These are phyloP conservation scores for Phytopythium chamaehyphon DNA, from an alignment of 352 stramenopile genomes.

Conservation along the genomic window DNA sequence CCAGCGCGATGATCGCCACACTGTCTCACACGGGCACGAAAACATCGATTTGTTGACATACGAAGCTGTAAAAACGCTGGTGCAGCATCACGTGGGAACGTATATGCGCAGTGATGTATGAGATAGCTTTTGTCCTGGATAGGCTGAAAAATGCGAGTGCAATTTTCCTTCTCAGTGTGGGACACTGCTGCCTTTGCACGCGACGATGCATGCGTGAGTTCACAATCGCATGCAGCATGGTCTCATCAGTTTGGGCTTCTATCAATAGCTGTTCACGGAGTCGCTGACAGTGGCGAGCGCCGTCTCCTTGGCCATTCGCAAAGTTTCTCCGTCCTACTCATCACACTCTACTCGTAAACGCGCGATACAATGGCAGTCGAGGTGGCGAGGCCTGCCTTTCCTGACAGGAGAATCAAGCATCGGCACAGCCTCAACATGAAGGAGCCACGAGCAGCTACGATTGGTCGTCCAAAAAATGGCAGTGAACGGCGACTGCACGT, in stretches of 20 bases:
- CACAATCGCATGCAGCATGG: no score
- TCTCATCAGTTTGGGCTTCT: no score
- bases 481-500: constrained; percentile 1
- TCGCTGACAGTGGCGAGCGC: no score
- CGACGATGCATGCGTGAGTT: no score
- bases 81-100: constrained; percentile 21
- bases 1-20: neutral
- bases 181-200: no score
- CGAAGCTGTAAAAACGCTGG: constrained; percentile 40
- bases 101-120: neutral
- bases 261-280: no score
- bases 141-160: neutral
- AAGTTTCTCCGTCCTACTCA: no score
- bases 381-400: neutral
- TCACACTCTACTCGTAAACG: no score
- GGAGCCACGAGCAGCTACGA: neutral
- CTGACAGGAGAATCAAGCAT: neutral
- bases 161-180: neutral
- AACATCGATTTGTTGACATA: constrained; percentile 15
- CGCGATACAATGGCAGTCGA: neutral
- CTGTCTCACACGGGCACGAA: neutral
- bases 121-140: neutral
- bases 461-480: neutral
- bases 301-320: no score
- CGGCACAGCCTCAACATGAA: neutral